Evolutionary conservation across 2,329 filamentous ascomycete species (phyloP).

Genomic region (Aspergillus unguis): DNA sequence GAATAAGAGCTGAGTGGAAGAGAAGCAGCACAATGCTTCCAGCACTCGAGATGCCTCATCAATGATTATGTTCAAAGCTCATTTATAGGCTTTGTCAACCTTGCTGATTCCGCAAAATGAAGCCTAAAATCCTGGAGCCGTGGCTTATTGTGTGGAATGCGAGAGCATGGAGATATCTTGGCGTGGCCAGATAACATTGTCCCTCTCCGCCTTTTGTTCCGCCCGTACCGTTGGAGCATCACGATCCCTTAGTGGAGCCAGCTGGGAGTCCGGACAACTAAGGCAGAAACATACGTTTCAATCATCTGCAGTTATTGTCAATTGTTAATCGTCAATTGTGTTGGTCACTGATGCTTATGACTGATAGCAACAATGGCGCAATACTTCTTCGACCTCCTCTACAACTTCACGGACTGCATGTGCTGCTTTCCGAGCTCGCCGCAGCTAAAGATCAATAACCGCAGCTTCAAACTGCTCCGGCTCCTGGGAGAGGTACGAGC

Average conservation of each 20-base stretch:
- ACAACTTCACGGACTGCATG: slow-evolving; percentile 90
- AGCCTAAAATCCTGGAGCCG: too few species aligned
- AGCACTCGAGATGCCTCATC: too few species aligned
- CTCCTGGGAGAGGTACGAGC: slow-evolving; percentile 78
- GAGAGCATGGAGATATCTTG: too few species aligned
- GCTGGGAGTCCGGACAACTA: not conserved
- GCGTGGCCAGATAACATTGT: not conserved
- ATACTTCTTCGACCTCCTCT: slow-evolving; percentile 82
- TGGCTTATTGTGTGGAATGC: too few species aligned
- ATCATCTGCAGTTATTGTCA: too few species aligned
- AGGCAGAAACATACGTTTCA: too few species aligned
- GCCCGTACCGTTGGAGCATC: slow-evolving; percentile 4
- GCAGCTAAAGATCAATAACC: slow-evolving; percentile 89
- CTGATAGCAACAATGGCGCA: slow-evolving; percentile 60
- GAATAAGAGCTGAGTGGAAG: too few species aligned
- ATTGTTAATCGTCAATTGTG: not conserved
- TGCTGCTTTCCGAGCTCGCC: slow-evolving; percentile 94
- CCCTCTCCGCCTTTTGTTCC: slow-evolving; percentile 10
- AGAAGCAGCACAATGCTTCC: too few species aligned
- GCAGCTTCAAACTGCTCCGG: slow-evolving; percentile 92
- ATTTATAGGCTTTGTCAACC: too few species aligned
- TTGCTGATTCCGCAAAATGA: too few species aligned
- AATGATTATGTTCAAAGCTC: too few species aligned
- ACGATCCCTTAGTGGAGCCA: slow-evolving; percentile 2
- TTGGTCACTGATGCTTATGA: too few species aligned